Conservation (phyloP, 129 eudicot species). For the Tanacetum coccineum region DNA sequence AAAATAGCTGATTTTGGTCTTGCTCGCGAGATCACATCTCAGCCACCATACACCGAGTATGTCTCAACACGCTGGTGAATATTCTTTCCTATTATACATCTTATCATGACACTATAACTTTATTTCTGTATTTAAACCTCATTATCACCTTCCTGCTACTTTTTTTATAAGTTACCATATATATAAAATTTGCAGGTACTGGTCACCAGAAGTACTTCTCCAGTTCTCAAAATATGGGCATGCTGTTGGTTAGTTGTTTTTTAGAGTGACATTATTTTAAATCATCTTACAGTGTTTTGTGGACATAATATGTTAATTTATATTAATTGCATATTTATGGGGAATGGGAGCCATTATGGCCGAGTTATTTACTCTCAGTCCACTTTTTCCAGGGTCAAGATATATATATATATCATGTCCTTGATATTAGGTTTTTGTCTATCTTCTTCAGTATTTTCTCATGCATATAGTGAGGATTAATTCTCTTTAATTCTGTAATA, state of each 20-base stretch:
- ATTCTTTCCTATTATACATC: constrained; percentile 9
- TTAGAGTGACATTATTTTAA: not conserved
- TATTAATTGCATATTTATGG: too few relatives aligned
- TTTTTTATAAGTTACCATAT: too few relatives aligned
- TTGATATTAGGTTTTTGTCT: too few relatives aligned
- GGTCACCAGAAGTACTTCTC: constrained; percentile 93
- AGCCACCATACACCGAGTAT: constrained; percentile 87
- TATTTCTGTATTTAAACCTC: not conserved
- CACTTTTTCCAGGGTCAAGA: too few relatives aligned
- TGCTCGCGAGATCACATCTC: constrained; percentile 85
- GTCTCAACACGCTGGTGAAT: constrained; percentile 96
- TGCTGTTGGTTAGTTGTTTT: constrained; percentile 77
- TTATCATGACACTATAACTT: not conserved
- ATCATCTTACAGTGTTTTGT: not conserved
- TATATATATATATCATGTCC: too few relatives aligned
- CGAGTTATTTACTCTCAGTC: too few relatives aligned
- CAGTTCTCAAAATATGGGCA: constrained; percentile 32
- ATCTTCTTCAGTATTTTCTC: too few relatives aligned
- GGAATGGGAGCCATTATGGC: too few relatives aligned
- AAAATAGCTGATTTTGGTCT: constrained; percentile 97
- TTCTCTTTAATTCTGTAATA: too few relatives aligned
- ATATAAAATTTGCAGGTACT: constrained; percentile 54
- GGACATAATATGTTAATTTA: too few relatives aligned
- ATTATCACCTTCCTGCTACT: constrained; percentile 2
- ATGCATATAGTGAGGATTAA: too few relatives aligned